Percentiles rank a stretch among this genome's conserved stretches.
Conservation (phyloP, 352 stramenopile species). For the Chrysophaeum taylorii region DNA sequence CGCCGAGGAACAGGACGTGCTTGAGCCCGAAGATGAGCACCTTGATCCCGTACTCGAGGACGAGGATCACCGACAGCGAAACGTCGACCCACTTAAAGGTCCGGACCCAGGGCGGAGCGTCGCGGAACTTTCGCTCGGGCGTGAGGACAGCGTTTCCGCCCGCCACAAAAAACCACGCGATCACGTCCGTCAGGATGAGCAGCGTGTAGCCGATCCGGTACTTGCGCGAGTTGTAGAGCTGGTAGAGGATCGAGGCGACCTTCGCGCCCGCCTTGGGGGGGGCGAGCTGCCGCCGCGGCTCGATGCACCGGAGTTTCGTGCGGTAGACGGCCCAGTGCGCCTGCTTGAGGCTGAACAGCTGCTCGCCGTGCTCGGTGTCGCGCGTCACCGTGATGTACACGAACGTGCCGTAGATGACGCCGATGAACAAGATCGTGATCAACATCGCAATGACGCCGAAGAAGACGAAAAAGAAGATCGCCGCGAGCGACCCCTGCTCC, state of each 20-base stretch:
- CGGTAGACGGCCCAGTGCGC: conserved; percentile 10
- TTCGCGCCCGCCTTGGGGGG: background rate
- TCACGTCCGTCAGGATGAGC: background rate
- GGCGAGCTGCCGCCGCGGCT: background rate
- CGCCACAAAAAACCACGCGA: too few relatives aligned
- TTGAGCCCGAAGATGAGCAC: background rate
- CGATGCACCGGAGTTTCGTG: background rate
- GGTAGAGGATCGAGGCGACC: background rate
- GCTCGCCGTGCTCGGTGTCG: too few relatives aligned
- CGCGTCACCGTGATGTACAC: background rate
- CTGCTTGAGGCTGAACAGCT: background rate
- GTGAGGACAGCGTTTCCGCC: too few relatives aligned
- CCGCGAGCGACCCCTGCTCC: background rate
- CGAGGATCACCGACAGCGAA: background rate
- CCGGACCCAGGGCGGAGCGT: too few relatives aligned
- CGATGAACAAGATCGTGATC: conserved; percentile 3
- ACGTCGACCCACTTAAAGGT: background rate
- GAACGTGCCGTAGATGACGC: conserved; percentile 15
- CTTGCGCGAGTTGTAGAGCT: background rate
- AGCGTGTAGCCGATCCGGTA: background rate
- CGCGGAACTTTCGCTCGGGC: too few relatives aligned
- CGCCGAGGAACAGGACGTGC: background rate
- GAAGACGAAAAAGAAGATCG: conserved; percentile 11
- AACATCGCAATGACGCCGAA: background rate
- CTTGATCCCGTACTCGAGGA: background rate